Evolutionary conservation across 768 basidiomycete species (phyloP), one percentile per base, ranked within the genome.

Genomic region (Fomitopsis pulvina): DNA sequence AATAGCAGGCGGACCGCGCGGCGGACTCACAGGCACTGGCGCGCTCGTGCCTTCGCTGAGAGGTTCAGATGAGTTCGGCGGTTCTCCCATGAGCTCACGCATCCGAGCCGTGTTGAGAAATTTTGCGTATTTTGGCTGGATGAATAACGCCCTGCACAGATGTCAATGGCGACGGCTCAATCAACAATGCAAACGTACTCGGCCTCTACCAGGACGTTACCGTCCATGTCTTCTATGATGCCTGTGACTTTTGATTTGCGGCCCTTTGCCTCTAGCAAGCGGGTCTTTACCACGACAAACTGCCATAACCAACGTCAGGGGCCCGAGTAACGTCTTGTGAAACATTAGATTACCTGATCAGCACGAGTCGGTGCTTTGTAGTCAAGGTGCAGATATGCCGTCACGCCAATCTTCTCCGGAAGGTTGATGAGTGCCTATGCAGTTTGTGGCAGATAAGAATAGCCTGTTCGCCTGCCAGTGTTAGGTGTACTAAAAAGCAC

Each of bases 381-480:
- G 58, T 83, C 81, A 43, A 97, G 65, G 3, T 75, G 74, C 38
- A 99, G 72, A 38, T 79, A 87, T 1, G 94, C 95, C 0, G 95
- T 99, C 10, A 98, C 94, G 16, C 90, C 95, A 37, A 98, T 83
- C 61, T 87, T 85, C 20, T 88, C 85, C 0, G 93, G 92, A 0
- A 98, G 70, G 61, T 92, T 91, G 43, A 76, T 73, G 37, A 94
- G 77, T 10, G 95, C 92, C 92, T 95, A 47, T 0, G 50, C 10
- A n/a, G 14, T 24, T 39, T 37, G 7, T 48, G 32, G 16, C 18
- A 22, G 14, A 14, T 30, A 30, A 14, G 29, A 30, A 30, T 30
- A 30, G 29, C 4, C 26, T 14, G 0, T 20, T 4, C 32, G 4
- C n/a, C n/a, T n/a, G n/a, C n/a, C n/a, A n/a, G n/a, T n/a, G n/a